Conservation (phyloP, 1,284 basidiomycete species). For the Trametes hirsuta region DNA sequence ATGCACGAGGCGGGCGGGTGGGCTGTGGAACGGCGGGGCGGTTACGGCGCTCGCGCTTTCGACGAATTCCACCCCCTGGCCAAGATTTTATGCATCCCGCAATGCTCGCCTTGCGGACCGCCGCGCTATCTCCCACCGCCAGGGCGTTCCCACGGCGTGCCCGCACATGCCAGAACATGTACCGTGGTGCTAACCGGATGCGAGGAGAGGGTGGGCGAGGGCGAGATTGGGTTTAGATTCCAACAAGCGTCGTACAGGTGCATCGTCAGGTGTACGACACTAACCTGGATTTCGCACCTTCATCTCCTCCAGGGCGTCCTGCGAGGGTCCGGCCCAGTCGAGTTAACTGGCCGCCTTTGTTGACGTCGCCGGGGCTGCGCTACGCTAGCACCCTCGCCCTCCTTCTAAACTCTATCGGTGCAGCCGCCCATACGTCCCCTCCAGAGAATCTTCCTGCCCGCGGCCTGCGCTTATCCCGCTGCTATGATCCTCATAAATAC, state of each 20-base stretch:
- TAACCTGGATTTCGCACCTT: conserved; percentile 12
- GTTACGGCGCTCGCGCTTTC: neutral
- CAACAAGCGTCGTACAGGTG: conserved; percentile 17
- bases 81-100: neutral
- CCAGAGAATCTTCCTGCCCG: conserved; percentile 13
- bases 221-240: conserved; percentile 8
- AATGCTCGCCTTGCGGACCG: too few species aligned
- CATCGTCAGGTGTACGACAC: conserved; percentile 16
- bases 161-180: neutral
- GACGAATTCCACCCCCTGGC: too few species aligned
- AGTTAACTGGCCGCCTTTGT: conserved; percentile 3
- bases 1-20: conserved; percentile 2
- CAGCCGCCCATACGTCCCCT: conserved; percentile 4
- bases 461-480: conserved; percentile 11
- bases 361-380: conserved; percentile 8
- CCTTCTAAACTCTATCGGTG: conserved; percentile 14
- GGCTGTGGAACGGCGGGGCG: neutral
- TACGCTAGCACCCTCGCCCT: conserved; percentile 12
- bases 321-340: conserved; percentile 1
- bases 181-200: neutral
- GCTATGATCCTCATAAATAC: conserved; percentile 19
- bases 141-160: neutral
- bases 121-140: conserved; percentile 6
- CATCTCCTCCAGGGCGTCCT: conserved; percentile 7
- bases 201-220: neutral